Evolutionary conservation across 768 basidiomycete genomes (phyloP).

Genomic region (Suillus subluteus): DNA sequence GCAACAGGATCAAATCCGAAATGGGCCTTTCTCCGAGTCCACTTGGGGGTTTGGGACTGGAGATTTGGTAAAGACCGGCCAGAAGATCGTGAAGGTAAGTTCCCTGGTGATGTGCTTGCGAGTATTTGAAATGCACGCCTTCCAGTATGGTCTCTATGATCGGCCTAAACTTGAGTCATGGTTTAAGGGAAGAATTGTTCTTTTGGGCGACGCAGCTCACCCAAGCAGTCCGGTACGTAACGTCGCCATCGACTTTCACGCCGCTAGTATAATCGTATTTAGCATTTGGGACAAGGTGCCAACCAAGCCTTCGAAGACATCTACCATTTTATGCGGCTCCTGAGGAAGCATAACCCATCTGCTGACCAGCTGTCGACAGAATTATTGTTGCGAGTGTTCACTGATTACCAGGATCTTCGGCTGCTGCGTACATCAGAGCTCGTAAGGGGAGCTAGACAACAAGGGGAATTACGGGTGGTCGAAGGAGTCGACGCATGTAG

Average conservation of each 20-base stretch:
- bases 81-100: conserved; percentile 23
- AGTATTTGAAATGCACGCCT: not conserved
- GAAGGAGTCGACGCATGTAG: conserved; percentile 35
- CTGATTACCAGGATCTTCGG: conserved; percentile 38
- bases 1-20: conserved; percentile 22
- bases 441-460: conserved; percentile 37
- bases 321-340: conserved; percentile 38
- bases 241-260: not conserved
- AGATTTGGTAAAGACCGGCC: conserved; percentile 19
- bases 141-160: conserved; percentile 47
- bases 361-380: conserved; percentile 28
- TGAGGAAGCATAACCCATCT: conserved; percentile 35
- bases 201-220: conserved; percentile 50
- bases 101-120: not conserved
- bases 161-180: conserved; percentile 43
- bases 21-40: conserved; percentile 16
- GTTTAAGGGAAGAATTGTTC: conserved; percentile 44
- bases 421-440: conserved; percentile 39
- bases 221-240: conserved; percentile 46
- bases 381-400: conserved; percentile 35
- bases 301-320: conserved; percentile 50
- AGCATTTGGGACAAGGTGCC: conserved; percentile 51
- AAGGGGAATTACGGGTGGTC: conserved; percentile 40
- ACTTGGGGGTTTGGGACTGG: conserved; percentile 23
- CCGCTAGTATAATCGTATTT: not conserved